Percentiles rank a stretch among this genome's conserved stretches.
Evolutionary conservation across 2,329 filamentous ascomycete genomes (phyloP).

Genomic region (Colletotrichum zoysiae): DNA sequence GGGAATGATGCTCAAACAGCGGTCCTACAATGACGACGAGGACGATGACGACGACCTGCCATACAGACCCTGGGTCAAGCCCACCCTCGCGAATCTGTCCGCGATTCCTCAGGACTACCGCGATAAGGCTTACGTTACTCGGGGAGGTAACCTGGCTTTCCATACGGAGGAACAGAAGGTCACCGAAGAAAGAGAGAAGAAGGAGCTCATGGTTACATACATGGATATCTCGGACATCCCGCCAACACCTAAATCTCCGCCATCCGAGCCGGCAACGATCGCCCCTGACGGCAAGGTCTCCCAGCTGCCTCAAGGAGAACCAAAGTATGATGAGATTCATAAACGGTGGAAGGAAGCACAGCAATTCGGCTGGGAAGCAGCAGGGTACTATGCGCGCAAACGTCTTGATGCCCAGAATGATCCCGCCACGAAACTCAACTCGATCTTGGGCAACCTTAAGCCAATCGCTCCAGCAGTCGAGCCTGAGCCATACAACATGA

Average conservation of each 20-base stretch:
- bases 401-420: constrained; percentile 56
- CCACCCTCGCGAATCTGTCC: constrained; percentile 61
- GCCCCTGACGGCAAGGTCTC: constrained; percentile 47
- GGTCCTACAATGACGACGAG: constrained; percentile 61
- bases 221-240: constrained; percentile 67
- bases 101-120: constrained; percentile 60
- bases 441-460: constrained; percentile 51
- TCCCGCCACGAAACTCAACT: constrained; percentile 54
- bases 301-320: constrained; percentile 55
- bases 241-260: constrained; percentile 67
- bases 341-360: constrained; percentile 62
- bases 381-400: constrained; percentile 57
- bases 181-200: constrained; percentile 69
- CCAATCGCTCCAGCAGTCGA: constrained; percentile 34
- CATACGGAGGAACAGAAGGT: constrained; percentile 67
- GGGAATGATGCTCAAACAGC: constrained; percentile 75
- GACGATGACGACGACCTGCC: constrained; percentile 68
- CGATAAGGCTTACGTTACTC: constrained; percentile 64
- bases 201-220: constrained; percentile 73
- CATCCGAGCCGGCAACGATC: constrained; percentile 49
- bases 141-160: constrained; percentile 65
- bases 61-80: constrained; percentile 66
- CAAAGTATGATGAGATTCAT: constrained; percentile 62
- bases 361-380: constrained; percentile 58
- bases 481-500: constrained; percentile 42